Evolutionary conservation across 2,329 filamentous ascomycete genomes (phyloP).

Genomic region (Fusarium sp.): DNA sequence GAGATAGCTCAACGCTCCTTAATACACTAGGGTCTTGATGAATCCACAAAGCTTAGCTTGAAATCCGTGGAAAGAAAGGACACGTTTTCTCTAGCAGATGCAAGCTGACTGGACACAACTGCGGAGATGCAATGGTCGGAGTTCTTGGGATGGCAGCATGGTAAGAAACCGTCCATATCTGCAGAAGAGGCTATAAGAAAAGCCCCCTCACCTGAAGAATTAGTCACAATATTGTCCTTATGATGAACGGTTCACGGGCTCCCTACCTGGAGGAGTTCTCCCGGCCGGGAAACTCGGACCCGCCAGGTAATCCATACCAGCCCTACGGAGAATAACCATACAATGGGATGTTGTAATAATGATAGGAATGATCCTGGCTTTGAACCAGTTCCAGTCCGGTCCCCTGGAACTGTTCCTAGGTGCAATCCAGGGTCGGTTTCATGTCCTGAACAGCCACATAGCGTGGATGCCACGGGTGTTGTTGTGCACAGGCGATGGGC

Average conservation of each 20-base stretch:
- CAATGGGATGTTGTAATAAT: neutral
- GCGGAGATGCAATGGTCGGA: neutral
- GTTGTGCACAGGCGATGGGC: neutral
- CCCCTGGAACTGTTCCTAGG: neutral
- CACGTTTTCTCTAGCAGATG: slow-evolving; percentile 1
- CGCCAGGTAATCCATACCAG: slow-evolving; percentile 5
- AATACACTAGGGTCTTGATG: neutral
- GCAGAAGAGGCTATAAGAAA: neutral
- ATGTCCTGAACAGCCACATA: slow-evolving; percentile 11
- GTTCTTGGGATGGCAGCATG: neutral
- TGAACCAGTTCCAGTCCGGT: neutral
- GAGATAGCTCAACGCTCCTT: slow-evolving; percentile 14
- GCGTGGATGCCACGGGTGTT: slow-evolving; percentile 28
- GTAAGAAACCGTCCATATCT: neutral
- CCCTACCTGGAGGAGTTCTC: neutral
- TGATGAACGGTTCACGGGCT: neutral
- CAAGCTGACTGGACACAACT: neutral
- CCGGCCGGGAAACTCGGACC: slow-evolving; percentile 20
- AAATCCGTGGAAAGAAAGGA: neutral
- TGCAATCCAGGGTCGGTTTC: slow-evolving; percentile 15
- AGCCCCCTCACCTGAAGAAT: neutral
- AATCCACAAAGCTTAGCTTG: neutral
- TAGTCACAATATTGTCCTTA: neutral
- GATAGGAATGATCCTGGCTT: slow-evolving; percentile 9
- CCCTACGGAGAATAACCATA: slow-evolving; percentile 5